A percentile compares a stretch with the other conserved stretches of the same genome.
Conservation (phyloP, 371 early-diverging fungal species). For the Mucor piriformis region DNA sequence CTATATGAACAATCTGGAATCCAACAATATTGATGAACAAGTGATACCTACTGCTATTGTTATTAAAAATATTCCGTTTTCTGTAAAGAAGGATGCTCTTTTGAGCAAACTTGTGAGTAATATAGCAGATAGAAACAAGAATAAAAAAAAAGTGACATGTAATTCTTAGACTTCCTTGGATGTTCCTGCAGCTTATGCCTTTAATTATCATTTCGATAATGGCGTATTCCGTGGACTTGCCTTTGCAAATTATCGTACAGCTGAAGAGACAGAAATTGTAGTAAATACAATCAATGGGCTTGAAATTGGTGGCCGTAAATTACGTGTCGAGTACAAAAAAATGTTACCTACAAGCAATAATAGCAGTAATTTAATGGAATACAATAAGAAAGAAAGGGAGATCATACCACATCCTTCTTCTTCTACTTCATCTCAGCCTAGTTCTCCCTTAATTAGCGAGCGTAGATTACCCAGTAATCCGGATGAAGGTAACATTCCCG, state of each 20-base stretch:
- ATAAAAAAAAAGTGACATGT: too few species aligned
- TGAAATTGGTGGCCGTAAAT: constrained; percentile 72
- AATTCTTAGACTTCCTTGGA: constrained; percentile 60
- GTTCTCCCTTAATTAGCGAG: constrained; percentile 15
- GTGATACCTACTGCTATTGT: constrained; percentile 78
- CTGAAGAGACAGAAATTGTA: constrained; percentile 75
- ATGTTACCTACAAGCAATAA: constrained; percentile 24
- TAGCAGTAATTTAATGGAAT: not conserved
- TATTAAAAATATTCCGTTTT: constrained; percentile 84
- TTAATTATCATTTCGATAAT: constrained; percentile 84
- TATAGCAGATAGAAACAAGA: too few species aligned
- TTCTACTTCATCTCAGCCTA: constrained; percentile 10
- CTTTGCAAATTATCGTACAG: constrained; percentile 80
- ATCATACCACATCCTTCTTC: not conserved
- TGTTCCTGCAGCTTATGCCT: constrained; percentile 77
- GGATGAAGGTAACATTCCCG: constrained; percentile 23
- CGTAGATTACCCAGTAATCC: constrained; percentile 13
- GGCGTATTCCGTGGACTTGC: constrained; percentile 82
- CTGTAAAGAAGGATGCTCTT: constrained; percentile 76
- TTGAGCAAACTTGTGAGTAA: constrained; percentile 60
- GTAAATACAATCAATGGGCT: constrained; percentile 70
- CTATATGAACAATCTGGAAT: constrained; percentile 1
- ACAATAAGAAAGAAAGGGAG: constrained; percentile 33
- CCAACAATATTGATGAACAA: constrained; percentile 13
- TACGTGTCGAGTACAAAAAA: constrained; percentile 84